Evolutionary conservation across 208 protist species (phyloP), one percentile per base, ranked within the genome.

Genomic region (Porcisia deanei): DNA sequence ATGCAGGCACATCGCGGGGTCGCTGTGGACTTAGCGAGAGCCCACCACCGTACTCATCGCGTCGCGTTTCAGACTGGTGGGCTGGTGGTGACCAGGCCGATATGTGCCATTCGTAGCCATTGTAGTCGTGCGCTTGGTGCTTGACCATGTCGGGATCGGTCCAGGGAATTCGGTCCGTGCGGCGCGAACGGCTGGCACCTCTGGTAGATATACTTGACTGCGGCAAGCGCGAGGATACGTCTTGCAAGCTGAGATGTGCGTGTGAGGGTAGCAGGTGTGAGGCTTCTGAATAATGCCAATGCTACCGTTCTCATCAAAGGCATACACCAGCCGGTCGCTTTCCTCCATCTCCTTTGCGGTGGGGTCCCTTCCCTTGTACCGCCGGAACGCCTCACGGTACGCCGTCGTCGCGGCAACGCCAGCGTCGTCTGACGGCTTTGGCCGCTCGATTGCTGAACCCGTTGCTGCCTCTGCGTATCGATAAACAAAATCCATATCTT

Each of bases 401-500:
- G 91, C 90, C 74, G 92, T 86, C 5, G 70, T 79, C 12, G 91
- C 91, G 0, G 84, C 67, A 14, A 76, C 64, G 0, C 83, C 77
- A 30, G 85, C 81, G 53, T 69, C 72, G 58, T 91, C 83, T 16
- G 77, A 8, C 55, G 37, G 45, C 30, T 54, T 60, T 53, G 57
- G 80, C 5, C 90, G 90, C 68, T 85, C 84, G 20, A 93, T 79
- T 45, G 74, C 71, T 0, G 63, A 76, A 45, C 84, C 72, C 18
- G 86, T 89, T 52, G 81, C 43, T 20, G 88, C 87, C 77, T 89
- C 86, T 1, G 91, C 89, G 69, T 95, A 96, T 39, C 90, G 90
- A 71, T 91, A 81, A n/a, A 93, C 90, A 76, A 97, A 97, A 72
- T 94, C 90, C 57, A 86, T 82, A 60, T 97, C 91, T n/a, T 83